Conservation (phyloP, 1,139 yeast genomes). For the Hyphopichia wangnamkhiaoensis region DNA sequence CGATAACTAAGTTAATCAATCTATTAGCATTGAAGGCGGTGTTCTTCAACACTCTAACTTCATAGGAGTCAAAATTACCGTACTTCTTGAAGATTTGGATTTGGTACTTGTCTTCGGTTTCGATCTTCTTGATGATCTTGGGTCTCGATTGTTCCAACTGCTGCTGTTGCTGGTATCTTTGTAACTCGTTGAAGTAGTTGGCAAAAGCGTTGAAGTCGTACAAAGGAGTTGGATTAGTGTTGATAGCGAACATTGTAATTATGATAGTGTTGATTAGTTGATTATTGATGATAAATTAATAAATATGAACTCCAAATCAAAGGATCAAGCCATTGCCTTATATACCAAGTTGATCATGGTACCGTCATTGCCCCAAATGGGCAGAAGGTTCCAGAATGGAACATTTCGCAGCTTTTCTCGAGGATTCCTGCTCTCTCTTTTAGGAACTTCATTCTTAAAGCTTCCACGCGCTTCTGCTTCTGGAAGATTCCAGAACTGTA, state of each 20-base stretch:
- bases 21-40: constrained; percentile 13
- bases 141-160: constrained; percentile 23
- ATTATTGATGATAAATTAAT: not conserved
- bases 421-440: too few relatives aligned
- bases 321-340: too few relatives aligned
- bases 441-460: too few relatives aligned
- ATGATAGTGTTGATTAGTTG: not conserved
- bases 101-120: constrained; percentile 38
- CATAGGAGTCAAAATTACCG: constrained; percentile 41
- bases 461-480: too few relatives aligned
- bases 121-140: constrained; percentile 37
- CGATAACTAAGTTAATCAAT: constrained; percentile 29
- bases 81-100: constrained; percentile 38
- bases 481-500: too few relatives aligned
- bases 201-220: constrained; percentile 11
- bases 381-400: too few relatives aligned
- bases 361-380: too few relatives aligned
- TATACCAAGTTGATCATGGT: too few relatives aligned
- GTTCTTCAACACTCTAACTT: constrained; percentile 34
- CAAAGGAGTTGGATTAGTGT: constrained; percentile 7
- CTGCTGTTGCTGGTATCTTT: constrained; percentile 11
- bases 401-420: too few relatives aligned
- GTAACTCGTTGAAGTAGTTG: constrained; percentile 9
- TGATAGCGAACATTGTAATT: constrained; percentile 9
- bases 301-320: too few relatives aligned